Evolutionary conservation across 192 early-diverging fungal genomes (phyloP), one percentile per base, ranked within the genome.

Genomic region (Umbelopsis isabellina): DNA sequence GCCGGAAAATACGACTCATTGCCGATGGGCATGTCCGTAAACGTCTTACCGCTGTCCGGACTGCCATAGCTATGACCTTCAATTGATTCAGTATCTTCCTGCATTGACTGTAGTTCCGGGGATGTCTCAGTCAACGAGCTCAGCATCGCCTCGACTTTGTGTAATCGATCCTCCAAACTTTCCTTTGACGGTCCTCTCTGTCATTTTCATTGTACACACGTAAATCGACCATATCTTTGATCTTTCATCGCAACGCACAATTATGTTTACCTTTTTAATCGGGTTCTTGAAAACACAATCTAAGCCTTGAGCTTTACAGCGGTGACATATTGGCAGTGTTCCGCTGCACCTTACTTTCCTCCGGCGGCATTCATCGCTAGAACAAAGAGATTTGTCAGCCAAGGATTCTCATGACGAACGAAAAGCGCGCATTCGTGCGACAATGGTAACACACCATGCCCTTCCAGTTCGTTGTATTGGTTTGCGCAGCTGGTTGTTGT

Each of bases 131-230:
- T 79, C 12, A 89, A 75, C n/a, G 78, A 82, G 21, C 75, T 78
- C 8, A 95, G 74, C 9, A 92, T 77, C 27, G 79, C 82, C 71
- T 95, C 92, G 69, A 91, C 82, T 45, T 86, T 81, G 71, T 88
- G 87, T 45, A 95, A 75, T 71, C 91, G 80, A 72, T 82, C 86
- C 66, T 95, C 93, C 7, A 95, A 86, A 12, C 86, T 89, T 51
- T 93, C 93, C 70, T 92, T 93, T 13, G 92, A 90, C n/a, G 93
- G 93, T 2, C 93, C 93, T 51, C 93, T 81, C 80, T 94, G 65
- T 22, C 21, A 68, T 49, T 20, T n/a, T 5, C 30, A 58, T 8
- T 35, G 12, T 5, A 46, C 30, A 21, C 27, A 12, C 3, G n/a
- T 45, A 11, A 73, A 22, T 70, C 74, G n/a, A 51, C 27, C 65